Base-by-base conservation (phyloP, 2,329 filamentous ascomycete species). In the Trichoderma atrobrunneum region DNA sequence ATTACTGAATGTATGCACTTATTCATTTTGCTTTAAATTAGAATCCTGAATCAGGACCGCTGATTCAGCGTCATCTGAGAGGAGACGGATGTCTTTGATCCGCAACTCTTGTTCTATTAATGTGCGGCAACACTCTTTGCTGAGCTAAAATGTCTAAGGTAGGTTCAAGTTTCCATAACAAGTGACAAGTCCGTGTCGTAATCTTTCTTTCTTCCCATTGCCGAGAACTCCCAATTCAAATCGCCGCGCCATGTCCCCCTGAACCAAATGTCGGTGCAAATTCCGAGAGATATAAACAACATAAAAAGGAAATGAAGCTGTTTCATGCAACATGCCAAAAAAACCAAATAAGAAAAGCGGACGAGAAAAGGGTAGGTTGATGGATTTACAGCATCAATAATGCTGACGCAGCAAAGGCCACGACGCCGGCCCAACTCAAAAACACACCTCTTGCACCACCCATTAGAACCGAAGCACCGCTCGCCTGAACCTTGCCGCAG, bases 401-500 rank as follows among this genome's bases (percentile, higher is more conserved):
- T 64, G 74, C 72, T 34, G 78, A 61, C 34, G 78, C 65, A 32
- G 65, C 70, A 32, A 75, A 73, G 74, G 75, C 70, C 34, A 75
- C 75, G 7, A 72, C 66, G 14, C 75, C 73, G 43, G 75, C 73
- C 70, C 56, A 63, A 34, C 30, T 39, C 8, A 68, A 34, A 24
- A 72, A 16, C 56, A 36, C 7, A 1, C 57, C 56, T 56, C 62
- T 60, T 32, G 36, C 39, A 18, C 56, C 62, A 28, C 70, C 34
- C 3, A 21, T 43, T 16, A 69, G 28, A 7, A 32, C 43, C 48
- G 30, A 36, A 1, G 68, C 61, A 30, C 70, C 26, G 79, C 81
- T 73, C 79, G 79, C 73, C 79, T 77, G 77, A 3, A 79, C 74
- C 66, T 78, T 76, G 7, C 89, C 89, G 75, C 90, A 92, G 78